A percentile compares a stretch with the other conserved stretches of the same genome.
Evolutionary conservation across 257 asterid genomes (phyloP).

Genomic region (Rehmannia glutinosa): DNA sequence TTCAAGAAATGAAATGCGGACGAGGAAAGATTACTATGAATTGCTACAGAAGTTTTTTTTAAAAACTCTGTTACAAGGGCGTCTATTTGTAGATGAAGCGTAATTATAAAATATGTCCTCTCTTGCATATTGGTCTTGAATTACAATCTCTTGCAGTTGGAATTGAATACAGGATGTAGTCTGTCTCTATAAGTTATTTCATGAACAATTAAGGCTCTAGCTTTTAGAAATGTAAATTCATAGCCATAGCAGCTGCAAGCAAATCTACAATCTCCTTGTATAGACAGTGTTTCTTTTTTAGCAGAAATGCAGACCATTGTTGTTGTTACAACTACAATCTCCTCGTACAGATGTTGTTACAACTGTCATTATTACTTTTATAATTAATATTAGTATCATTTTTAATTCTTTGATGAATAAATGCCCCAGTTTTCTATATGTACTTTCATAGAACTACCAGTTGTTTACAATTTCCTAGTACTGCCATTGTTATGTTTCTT

Average conservation of each 20-base stretch:
- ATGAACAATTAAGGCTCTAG: neutral
- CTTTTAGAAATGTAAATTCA: neutral
- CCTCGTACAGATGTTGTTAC: too few species aligned
- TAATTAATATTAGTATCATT: too few species aligned
- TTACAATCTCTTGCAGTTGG: neutral
- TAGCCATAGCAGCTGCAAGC: constrained; percentile 1
- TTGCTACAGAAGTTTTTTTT: constrained; percentile 5
- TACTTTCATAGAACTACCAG: too few species aligned
- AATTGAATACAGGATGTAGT: neutral
- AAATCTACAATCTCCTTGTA: neutral
- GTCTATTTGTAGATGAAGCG: neutral
- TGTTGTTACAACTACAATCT: neutral
- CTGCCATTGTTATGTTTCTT: too few species aligned
- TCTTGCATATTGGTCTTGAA: neutral
- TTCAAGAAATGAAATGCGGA: too few species aligned
- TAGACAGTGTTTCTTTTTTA: neutral
- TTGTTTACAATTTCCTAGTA: neutral
- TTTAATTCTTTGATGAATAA: neutral
- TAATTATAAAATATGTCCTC: neutral
- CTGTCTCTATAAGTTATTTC: neutral
- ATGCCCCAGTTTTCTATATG: neutral
- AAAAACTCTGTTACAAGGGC: neutral
- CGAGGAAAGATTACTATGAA: too few species aligned
- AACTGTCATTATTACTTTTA: too few species aligned
- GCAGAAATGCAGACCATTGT: neutral